Evolutionary conservation across 495 filamentous ascomycete species (phyloP).

Genomic region (Lepraria neglecta): DNA sequence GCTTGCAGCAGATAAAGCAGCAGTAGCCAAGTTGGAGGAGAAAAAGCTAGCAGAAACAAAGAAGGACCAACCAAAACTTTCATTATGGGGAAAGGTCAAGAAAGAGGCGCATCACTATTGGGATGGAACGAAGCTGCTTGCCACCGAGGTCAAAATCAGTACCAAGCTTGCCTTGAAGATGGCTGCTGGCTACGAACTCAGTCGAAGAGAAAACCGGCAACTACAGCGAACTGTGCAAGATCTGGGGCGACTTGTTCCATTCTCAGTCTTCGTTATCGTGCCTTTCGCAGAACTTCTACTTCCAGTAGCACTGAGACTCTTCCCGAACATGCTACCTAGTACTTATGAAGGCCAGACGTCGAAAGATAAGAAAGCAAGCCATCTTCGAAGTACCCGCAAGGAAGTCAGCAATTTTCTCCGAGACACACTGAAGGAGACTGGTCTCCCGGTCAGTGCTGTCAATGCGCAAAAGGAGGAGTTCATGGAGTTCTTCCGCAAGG

Average conservation of each 20-base stretch:
- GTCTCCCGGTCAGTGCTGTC: constrained; percentile 75
- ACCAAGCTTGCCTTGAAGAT: constrained; percentile 88
- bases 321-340: constrained; percentile 94
- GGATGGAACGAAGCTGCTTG: constrained; percentile 98
- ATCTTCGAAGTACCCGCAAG: constrained; percentile 78
- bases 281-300: constrained; percentile 95
- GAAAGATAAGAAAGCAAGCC: constrained; percentile 79
- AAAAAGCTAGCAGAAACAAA: constrained; percentile 58
- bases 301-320: constrained; percentile 84
- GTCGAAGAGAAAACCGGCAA: constrained; percentile 79
- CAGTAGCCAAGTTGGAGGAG: constrained; percentile 39
- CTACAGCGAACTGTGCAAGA: constrained; percentile 89
- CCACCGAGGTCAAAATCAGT: constrained; percentile 88
- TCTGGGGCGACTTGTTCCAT: constrained; percentile 85
- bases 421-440: constrained; percentile 85
- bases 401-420: constrained; percentile 90
- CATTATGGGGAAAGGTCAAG: constrained; percentile 85
- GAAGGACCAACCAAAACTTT: constrained; percentile 78
- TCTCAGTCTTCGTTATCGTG: constrained; percentile 94
- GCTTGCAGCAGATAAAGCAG: constrained; percentile 42
- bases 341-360: constrained; percentile 91
- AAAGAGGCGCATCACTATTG: constrained; percentile 90
- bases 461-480: constrained; percentile 93
- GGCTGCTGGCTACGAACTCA: constrained; percentile 95
- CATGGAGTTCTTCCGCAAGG: constrained; percentile 94